Percentiles rank a stretch among this genome's conserved stretches.
Evolutionary conservation across 345 rosid genomes (phyloP).

Genomic region (Eucalyptus polybractea): DNA sequence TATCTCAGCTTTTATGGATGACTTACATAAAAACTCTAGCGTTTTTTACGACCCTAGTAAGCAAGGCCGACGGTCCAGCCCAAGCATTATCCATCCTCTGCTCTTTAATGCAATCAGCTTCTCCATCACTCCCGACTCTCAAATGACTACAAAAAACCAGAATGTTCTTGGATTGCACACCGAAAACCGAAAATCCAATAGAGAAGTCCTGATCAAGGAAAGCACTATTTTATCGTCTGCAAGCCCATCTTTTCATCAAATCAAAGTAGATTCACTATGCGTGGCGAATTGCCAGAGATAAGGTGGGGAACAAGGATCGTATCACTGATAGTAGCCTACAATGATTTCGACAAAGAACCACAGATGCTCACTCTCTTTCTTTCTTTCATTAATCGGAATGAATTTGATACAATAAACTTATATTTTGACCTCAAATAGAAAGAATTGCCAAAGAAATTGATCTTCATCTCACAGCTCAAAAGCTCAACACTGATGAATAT

Average conservation of each 20-base stretch:
- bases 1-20: background rate
- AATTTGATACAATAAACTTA: background rate
- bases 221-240: background rate
- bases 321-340: background rate
- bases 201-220: background rate
- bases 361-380: background rate
- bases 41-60: background rate
- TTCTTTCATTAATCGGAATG: background rate
- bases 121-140: background rate
- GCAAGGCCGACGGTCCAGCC: background rate
- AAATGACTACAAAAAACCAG: background rate
- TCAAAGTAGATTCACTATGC: background rate
- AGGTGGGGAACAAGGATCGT: background rate
- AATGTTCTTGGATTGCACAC: background rate
- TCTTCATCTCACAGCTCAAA: slow-evolving; percentile 37
- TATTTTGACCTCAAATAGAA: background rate
- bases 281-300: background rate
- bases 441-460: slow-evolving; percentile 48
- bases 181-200: background rate
- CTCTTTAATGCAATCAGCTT: background rate
- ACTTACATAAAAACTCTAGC: background rate
- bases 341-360: background rate
- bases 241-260: background rate
- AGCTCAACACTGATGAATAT: background rate
- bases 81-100: background rate